Base-by-base conservation (phyloP, 495 filamentous ascomycete genomes). In the Thozetella sp. region DNA sequence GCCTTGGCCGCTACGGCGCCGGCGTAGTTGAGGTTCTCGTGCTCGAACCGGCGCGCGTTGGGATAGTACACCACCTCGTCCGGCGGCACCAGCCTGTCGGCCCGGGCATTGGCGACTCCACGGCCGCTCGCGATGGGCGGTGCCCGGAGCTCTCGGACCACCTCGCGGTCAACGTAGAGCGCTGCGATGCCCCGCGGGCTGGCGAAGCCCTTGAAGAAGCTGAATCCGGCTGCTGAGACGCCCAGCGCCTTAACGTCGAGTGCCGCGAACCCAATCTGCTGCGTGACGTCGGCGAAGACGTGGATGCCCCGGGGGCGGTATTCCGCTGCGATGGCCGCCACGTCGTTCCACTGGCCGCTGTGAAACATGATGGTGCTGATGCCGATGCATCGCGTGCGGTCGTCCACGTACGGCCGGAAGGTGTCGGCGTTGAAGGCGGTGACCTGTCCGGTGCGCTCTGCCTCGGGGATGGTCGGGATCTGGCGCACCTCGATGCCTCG, bases 191-290 rank as follows among this genome's bases (percentile, higher is more conserved):
- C 65, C 17, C 58, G 61, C 2, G 65, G 65, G 53, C 59, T 61
- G 26, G 58, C 62, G 22, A 67, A 53, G 22, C 62, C 65, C 64
- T 67, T 67, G 43, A 64, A 62, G 55, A 67, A 45, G 20, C 58
- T 67, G 19, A 67, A 67, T 11, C 58, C 64, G 23, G 58, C 64
- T 20, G 64, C 64, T 22, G 64, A 64, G 9, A 64, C 25, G 20
- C 62, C 62, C 22, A 67, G 50, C 13, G 19, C 55, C 24, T 52
- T 61, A 1, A 64, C 59, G 54, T 67, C 65, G 50, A 62, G 2
- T 17, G 25, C 43, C 25, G 65, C 56, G 22, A 67, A 61, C 22
- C 65, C 65, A 17, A 64, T 58, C n/a, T 67, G 62, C 62, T 67
- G 65, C 26, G 65, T 58, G 1, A 60, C 11, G 45, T 64, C 65